These are phyloP conservation scores for Elymus sibiricus DNA, from an alignment of 176 grass and related monocot species.

Conservation along the genomic window DNA sequence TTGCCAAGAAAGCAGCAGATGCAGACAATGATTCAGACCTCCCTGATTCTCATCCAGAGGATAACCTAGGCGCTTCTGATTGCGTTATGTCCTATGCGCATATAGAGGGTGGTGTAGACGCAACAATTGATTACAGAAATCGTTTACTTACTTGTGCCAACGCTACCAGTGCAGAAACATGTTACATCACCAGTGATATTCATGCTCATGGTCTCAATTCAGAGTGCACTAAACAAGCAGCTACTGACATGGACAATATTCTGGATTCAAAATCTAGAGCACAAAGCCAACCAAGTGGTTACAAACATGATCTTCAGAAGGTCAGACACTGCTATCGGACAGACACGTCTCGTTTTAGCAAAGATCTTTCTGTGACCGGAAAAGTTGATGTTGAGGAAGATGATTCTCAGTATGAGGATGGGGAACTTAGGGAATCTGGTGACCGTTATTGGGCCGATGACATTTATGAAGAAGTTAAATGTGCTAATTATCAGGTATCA, in stretches of 20 bases:
- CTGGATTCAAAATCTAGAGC: slow-evolving; percentile 29
- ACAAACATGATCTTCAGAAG: slow-evolving; percentile 26
- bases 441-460: slow-evolving; percentile 53
- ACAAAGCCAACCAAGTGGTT: slow-evolving; percentile 23
- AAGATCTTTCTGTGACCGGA: slow-evolving; percentile 26
- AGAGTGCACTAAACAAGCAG: slow-evolving; percentile 24
- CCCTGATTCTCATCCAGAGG: slow-evolving; percentile 18
- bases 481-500: slow-evolving; percentile 38
- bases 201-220: slow-evolving; percentile 13
- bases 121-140: slow-evolving; percentile 23
- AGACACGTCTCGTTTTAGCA: slow-evolving; percentile 29
- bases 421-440: slow-evolving; percentile 80
- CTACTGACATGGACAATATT: slow-evolving; percentile 13
- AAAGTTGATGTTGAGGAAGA: slow-evolving; percentile 64
- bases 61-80: background rate
- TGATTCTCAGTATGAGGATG: slow-evolving; percentile 98
- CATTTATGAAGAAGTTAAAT: slow-evolving; percentile 45
- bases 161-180: slow-evolving; percentile 40
- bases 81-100: background rate
- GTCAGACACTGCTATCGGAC: slow-evolving; percentile 30
- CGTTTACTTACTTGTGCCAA: slow-evolving; percentile 32
- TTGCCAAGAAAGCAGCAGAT: background rate
- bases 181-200: slow-evolving; percentile 16
- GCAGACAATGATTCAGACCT: slow-evolving; percentile 10
- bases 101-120: slow-evolving; percentile 23